These are phyloP conservation scores for Hypericum perforatum DNA, from an alignment of 345 rosid species.

Conservation along the genomic window DNA sequence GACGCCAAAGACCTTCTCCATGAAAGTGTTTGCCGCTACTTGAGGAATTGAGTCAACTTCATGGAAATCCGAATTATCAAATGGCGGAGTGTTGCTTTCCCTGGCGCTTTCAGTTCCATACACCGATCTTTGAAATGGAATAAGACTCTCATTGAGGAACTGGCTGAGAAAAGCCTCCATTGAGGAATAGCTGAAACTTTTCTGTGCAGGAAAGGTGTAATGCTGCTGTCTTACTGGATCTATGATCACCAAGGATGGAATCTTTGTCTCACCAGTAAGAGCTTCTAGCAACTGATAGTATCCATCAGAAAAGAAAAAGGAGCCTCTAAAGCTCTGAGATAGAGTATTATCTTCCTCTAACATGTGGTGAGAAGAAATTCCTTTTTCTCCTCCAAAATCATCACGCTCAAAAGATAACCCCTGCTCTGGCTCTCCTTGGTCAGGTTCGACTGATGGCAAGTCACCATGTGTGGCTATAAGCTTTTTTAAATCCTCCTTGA, in stretches of 20 bases:
- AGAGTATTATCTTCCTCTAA: conserved; percentile 28
- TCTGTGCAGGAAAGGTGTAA: conserved; percentile 39
- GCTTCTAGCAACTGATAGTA: conserved; percentile 47
- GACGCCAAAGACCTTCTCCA: conserved; percentile 46
- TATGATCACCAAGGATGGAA: conserved; percentile 68
- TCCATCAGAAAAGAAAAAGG: conserved; percentile 73
- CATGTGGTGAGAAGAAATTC: conserved; percentile 20
- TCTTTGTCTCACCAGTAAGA: conserved; percentile 56
- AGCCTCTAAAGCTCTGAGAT: conserved; percentile 38
- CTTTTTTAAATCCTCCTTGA: conserved; percentile 24
- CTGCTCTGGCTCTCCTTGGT: conserved; percentile 20
- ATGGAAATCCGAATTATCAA: conserved; percentile 70
- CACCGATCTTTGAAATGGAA: conserved; percentile 55
- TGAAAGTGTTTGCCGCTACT: conserved; percentile 45
- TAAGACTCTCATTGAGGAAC: conserved; percentile 52
- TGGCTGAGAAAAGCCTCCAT: conserved; percentile 41
- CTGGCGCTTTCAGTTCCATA: conserved; percentile 30
- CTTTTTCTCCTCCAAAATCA: conserved; percentile 21
- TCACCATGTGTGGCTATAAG: conserved; percentile 19
- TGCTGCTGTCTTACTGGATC: conserved; percentile 63
- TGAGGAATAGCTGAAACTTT: conserved; percentile 33
- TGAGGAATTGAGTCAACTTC: conserved; percentile 69
- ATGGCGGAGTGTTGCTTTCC: conserved; percentile 56
- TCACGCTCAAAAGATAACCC: conserved; percentile 17
- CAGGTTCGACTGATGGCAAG: conserved; percentile 21